Evolutionary conservation across 257 asterid genomes (phyloP), one percentile per base, ranked within the genome.

Genomic region (Lithospermum erythrorhizon): DNA sequence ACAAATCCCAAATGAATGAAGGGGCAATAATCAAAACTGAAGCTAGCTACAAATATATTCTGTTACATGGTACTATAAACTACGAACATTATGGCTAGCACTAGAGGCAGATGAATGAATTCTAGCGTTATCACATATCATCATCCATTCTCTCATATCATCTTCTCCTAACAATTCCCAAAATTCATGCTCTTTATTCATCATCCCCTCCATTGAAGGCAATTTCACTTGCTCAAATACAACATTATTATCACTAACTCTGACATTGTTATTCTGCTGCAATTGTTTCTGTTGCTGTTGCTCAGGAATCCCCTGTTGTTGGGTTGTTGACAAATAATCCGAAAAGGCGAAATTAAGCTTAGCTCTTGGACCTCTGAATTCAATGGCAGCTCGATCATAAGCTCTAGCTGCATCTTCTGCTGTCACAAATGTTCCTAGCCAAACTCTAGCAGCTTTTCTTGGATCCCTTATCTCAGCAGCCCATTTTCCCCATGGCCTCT

Each of bases 401-500:
- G 97, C 97, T 0, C 97, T 74, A 6, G 95, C 95, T 0, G 97
- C 95, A 0, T 80, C 95, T 75, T 78, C 97, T 0, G 90, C 95
- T 0, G 94, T 90, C 23, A 72, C 83, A 57, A 90, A 90, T 0
- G 97, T 90, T 10, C 97, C 96, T 4, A 90, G 83, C 97, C 97
- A 90, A 49, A 90, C 95, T 2, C 97, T 83, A 19, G 89, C 84
- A 16, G 96, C 96, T 72, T 81, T 83, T 10, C 80, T 58, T 0
- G 97, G 97, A 71, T 87, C 95, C 0, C 97, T 61, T 17, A 90
- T 90, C 77, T 90, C 97, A 27, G 96, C 88, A 21, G 94, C 95
- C 97, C 97, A 90, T 57, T 90, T 90, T 11, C 95, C 97, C 97
- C 97, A 90, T 5, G 96, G 97, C 73, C 97, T 59, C 72, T 85